phyloP scores from a whole-genome alignment of 1,284 basidiomycete species.

The Cutaneotrichosporon curvatum region DNA sequence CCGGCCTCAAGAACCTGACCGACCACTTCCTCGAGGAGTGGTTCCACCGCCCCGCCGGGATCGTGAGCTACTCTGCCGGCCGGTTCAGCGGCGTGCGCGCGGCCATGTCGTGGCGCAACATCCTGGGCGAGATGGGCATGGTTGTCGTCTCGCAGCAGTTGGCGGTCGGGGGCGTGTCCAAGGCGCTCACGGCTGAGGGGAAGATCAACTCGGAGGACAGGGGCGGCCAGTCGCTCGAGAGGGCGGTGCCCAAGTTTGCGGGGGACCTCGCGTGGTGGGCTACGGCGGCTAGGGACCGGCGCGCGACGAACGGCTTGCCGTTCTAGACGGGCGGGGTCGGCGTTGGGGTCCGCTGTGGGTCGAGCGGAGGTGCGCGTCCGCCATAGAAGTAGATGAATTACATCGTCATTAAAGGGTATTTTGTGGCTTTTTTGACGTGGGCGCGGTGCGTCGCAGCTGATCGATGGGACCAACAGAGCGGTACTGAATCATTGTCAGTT shows the following conservation, averaged over 20 bases:
- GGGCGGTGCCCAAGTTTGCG: background rate
- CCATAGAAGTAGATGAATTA: too few species aligned
- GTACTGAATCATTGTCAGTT: too few species aligned
- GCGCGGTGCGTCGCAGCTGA: too few species aligned
- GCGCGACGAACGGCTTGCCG: background rate
- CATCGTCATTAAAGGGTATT: too few species aligned
- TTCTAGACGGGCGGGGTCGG: too few species aligned
- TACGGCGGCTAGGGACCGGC: conserved; percentile 1
- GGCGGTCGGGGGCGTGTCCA: background rate
- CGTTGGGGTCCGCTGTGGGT: too few species aligned
- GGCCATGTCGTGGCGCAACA: background rate
- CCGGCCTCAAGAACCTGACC: conserved; percentile 10
- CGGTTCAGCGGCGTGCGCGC: conserved; percentile 5
- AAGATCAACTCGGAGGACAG: background rate
- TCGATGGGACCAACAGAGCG: too few species aligned
- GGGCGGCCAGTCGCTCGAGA: conserved; percentile 1
- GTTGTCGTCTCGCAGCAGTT: conserved; percentile 1
- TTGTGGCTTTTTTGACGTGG: too few species aligned
- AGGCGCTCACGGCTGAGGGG: background rate
- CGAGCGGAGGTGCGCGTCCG: too few species aligned
- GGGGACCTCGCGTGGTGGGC: conserved; percentile 8
- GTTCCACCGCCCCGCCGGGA: conserved; percentile 4
- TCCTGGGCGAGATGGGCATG: conserved; percentile 9
- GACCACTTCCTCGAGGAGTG: conserved; percentile 10
- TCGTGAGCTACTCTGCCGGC: conserved; percentile 6